These are phyloP conservation scores for Fusarium humuli DNA, from an alignment of 2,329 filamentous ascomycete species.

Conservation along the genomic window DNA sequence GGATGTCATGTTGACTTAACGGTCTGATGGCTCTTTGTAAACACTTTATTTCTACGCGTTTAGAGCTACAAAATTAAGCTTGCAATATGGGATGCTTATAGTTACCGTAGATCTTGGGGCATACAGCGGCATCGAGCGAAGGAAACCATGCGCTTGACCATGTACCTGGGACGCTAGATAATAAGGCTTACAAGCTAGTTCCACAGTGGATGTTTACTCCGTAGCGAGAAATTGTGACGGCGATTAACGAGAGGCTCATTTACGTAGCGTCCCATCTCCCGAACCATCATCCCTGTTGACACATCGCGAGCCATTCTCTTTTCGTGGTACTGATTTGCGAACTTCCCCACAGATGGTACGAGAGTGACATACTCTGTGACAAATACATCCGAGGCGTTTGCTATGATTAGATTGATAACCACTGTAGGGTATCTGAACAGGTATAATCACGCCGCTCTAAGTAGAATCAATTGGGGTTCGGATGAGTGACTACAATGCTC, in stretches of 20 bases:
- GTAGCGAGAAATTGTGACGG: too few species aligned
- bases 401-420: too few species aligned
- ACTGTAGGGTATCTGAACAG: too few species aligned
- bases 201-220: background rate
- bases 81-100: fast-evolving
- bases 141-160: fast-evolving
- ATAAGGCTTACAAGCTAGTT: background rate
- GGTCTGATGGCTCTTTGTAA: too few species aligned
- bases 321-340: background rate
- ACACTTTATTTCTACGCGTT: too few species aligned
- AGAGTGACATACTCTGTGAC: background rate
- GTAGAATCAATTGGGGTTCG: too few species aligned
- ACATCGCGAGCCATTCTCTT: background rate
- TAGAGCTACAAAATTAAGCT: fast-evolving
- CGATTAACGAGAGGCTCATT: background rate
- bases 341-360: fast-evolving
- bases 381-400: fast-evolving
- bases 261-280: background rate
- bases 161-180: fast-evolving
- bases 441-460: too few species aligned
- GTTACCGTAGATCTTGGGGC: fast-evolving
- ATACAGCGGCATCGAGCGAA: fast-evolving
- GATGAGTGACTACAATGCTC: too few species aligned
- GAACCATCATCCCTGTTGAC: background rate
- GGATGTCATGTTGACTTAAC: fast-evolving